Percentiles rank a stretch among this genome's conserved stretches.
phyloP scores from a whole-genome alignment of 2,329 filamentous ascomycete genomes.

The Bipolaris zeicola region DNA sequence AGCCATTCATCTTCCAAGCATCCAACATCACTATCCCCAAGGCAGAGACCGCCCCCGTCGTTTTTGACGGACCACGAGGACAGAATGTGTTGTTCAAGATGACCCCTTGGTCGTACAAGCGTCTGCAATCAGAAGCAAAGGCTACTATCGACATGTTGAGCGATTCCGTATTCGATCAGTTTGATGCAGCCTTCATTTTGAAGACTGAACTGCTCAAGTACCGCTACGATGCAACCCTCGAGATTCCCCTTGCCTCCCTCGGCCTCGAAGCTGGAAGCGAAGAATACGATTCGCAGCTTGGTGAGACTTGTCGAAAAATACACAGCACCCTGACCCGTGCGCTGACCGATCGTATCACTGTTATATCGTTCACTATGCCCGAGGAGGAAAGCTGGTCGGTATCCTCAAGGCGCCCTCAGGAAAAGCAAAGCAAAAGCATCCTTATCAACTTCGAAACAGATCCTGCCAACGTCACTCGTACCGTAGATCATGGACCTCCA shows the following conservation, averaged over 20 bases:
- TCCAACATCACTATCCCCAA: conserved; percentile 40
- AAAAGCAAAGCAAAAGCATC: conserved; percentile 51
- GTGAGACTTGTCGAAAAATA: conserved; percentile 60
- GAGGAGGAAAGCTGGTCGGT: conserved; percentile 45
- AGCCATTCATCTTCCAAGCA: conserved; percentile 62
- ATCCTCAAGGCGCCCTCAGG: conserved; percentile 29
- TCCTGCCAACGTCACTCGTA: conserved; percentile 70
- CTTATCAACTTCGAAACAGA: conserved; percentile 74
- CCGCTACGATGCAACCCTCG: conserved; percentile 61
- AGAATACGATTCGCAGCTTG: conserved; percentile 32
- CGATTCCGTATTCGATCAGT: conserved; percentile 76
- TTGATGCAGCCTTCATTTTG: conserved; percentile 81
- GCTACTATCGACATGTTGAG: conserved; percentile 76
- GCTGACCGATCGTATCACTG: conserved; percentile 70
- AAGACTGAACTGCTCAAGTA: conserved; percentile 58
- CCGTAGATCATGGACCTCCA: conserved; percentile 85
- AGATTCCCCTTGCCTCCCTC: conserved; percentile 46
- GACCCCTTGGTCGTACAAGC: conserved; percentile 78
- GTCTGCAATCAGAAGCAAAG: conserved; percentile 75
- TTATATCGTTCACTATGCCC: conserved; percentile 57
- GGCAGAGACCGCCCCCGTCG: conserved; percentile 64
- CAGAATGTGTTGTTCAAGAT: conserved; percentile 92
- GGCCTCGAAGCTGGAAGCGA: conserved; percentile 29
- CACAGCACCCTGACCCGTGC: conserved; percentile 71
- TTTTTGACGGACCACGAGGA: conserved; percentile 76